phyloP scores from a whole-genome alignment of 73 alveolate genomes.

The Urostyla sp. region DNA sequence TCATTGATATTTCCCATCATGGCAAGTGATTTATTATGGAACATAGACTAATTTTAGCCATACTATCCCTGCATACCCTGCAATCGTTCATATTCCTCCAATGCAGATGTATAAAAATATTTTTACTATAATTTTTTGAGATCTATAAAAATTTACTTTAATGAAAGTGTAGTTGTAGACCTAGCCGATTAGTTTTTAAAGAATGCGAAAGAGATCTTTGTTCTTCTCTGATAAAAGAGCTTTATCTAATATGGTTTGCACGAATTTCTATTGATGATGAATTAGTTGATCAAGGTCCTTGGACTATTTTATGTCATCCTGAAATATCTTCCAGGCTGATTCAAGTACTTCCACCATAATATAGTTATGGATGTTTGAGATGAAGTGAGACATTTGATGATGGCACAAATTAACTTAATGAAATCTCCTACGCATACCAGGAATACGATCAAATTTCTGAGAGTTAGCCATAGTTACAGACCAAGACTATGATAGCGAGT shows the following conservation, averaged over 20 bases:
- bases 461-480: conserved; percentile 66
- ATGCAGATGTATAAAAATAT: conserved; percentile 73
- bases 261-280: conserved; percentile 78
- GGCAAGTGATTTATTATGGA: background rate
- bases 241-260: conserved; percentile 80
- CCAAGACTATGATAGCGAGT: conserved; percentile 85
- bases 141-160: no score
- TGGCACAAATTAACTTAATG: conserved; percentile 80
- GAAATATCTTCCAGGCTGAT: conserved; percentile 89
- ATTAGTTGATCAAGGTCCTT: conserved; percentile 90
- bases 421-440: conserved; percentile 76
- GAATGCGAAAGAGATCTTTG: conserved; percentile 67
- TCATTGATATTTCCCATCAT: conserved; percentile 27
- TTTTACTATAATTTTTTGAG: no score
- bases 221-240: conserved; percentile 86
- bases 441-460: conserved; percentile 64
- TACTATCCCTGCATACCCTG: conserved; percentile 8
- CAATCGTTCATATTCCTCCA: conserved; percentile 73
- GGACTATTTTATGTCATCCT: conserved; percentile 82
- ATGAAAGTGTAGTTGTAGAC: conserved; percentile 83
- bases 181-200: conserved; percentile 81
- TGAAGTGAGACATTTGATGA: conserved; percentile 92
- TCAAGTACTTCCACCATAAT: conserved; percentile 95
- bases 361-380: conserved; percentile 88
- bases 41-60: background rate